phyloP scores from a whole-genome alignment of 2,329 filamentous ascomycete species.

The Teratosphaeriaceae sp. region DNA sequence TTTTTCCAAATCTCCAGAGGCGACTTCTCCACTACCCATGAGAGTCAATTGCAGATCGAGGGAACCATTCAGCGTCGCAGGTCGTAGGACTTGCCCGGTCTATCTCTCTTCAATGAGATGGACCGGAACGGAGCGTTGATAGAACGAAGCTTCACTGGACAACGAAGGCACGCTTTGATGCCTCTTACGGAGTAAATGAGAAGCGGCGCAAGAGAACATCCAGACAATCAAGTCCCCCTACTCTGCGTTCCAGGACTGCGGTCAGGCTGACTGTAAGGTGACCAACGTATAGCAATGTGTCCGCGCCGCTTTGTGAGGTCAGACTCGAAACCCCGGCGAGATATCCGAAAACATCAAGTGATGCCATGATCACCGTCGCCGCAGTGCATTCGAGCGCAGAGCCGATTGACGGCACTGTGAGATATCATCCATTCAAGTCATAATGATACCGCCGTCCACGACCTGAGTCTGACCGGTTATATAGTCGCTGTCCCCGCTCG shows the following conservation, averaged over 20 bases:
- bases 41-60: neutral
- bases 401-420: too few relatives aligned
- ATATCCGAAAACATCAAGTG: too few relatives aligned
- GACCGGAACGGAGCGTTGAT: slow-evolving; percentile 44
- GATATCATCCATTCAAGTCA: too few relatives aligned
- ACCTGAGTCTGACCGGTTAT: slow-evolving; percentile 61
- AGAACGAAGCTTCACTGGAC: slow-evolving; percentile 29
- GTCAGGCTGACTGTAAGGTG: too few relatives aligned
- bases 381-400: too few relatives aligned
- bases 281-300: too few relatives aligned
- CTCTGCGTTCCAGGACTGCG: too few relatives aligned
- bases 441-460: slow-evolving; percentile 36
- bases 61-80: slow-evolving; percentile 36
- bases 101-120: slow-evolving; percentile 27
- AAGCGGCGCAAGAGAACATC: slow-evolving; percentile 33
- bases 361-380: too few relatives aligned
- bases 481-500: slow-evolving; percentile 54
- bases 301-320: too few relatives aligned
- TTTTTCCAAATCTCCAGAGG: too few relatives aligned
- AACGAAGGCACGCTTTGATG: slow-evolving; percentile 29
- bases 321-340: too few relatives aligned
- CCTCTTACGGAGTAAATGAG: slow-evolving; percentile 23
- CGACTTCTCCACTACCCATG: too few relatives aligned
- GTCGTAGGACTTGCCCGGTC: slow-evolving; percentile 38
- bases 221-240: slow-evolving; percentile 23